A percentile compares a stretch with the other conserved stretches of the same genome.
phyloP scores from a whole-genome alignment of 2,329 filamentous ascomycete genomes.

The Fusarium austroafricanum region DNA sequence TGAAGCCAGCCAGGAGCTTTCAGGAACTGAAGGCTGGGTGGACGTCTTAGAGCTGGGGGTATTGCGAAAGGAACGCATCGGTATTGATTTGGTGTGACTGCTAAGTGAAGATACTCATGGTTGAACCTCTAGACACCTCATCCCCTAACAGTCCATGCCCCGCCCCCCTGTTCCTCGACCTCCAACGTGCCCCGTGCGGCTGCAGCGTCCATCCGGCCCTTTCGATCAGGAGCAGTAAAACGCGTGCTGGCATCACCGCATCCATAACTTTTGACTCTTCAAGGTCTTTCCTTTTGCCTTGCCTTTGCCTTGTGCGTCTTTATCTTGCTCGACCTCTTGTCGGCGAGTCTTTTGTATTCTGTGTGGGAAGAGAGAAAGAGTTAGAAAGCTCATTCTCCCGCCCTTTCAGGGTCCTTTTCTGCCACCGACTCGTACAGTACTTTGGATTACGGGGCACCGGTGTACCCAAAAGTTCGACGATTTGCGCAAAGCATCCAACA shows the following conservation, averaged over 20 bases:
- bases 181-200: constrained; percentile 43
- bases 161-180: constrained; percentile 41
- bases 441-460: constrained; percentile 36
- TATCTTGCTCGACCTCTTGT: constrained; percentile 42
- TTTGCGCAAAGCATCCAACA: constrained; percentile 34
- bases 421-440: constrained; percentile 12
- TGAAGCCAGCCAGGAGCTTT: constrained; percentile 39
- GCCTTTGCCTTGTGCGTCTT: constrained; percentile 37
- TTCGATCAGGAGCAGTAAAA: constrained; percentile 50
- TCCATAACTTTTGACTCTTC: constrained; percentile 40
- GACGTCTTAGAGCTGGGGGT: constrained; percentile 30
- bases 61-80: background rate
- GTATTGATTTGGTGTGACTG: constrained; percentile 3
- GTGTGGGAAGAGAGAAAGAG: constrained; percentile 28
- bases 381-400: constrained; percentile 31
- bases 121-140: constrained; percentile 29
- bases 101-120: constrained; percentile 11
- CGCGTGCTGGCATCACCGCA: constrained; percentile 50
- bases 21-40: constrained; percentile 39
- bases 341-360: constrained; percentile 34
- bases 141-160: constrained; percentile 36
- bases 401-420: constrained; percentile 33
- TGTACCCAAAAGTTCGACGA: constrained; percentile 37
- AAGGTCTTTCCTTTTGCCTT: constrained; percentile 41
- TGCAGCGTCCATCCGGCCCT: constrained; percentile 44